Evolutionary conservation across 106 monocot species (phyloP).

Genomic region (Narthecium ossifragum): DNA sequence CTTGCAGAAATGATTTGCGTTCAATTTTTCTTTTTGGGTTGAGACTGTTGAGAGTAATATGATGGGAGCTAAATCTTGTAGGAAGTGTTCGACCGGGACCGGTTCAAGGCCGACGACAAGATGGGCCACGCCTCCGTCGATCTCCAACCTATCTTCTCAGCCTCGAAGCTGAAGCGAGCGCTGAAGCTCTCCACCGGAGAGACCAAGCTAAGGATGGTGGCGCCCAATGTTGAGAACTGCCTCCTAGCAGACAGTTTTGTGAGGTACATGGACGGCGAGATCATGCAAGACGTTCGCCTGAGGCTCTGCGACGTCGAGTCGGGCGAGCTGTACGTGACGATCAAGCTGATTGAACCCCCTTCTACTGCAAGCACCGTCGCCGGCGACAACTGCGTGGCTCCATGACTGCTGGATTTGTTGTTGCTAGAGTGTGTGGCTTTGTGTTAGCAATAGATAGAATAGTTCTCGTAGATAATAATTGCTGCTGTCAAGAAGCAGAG

Average conservation of each 20-base stretch:
- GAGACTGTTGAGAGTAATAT: too few species aligned
- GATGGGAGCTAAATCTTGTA: too few species aligned
- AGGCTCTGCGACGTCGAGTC: slow-evolving; percentile 79
- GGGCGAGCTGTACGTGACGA: slow-evolving; percentile 56
- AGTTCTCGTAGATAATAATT: too few species aligned
- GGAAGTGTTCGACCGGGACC: slow-evolving; percentile 88
- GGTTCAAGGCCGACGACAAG: slow-evolving; percentile 84
- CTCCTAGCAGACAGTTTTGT: slow-evolving; percentile 67
- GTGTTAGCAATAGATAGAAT: too few species aligned
- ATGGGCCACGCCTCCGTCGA: slow-evolving; percentile 67
- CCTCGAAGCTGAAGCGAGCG: slow-evolving; percentile 58
- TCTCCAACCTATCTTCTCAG: slow-evolving; percentile 62
- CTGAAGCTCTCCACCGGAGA: slow-evolving; percentile 57
- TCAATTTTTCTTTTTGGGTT: too few species aligned
- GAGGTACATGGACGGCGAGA: slow-evolving; percentile 50
- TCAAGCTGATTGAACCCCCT: slow-evolving; percentile 48
- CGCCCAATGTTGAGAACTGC: slow-evolving; percentile 68
- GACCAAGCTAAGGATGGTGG: slow-evolving; percentile 74
- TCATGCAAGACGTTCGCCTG: slow-evolving; percentile 61
- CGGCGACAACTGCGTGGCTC: too few species aligned
- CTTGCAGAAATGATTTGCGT: too few species aligned
- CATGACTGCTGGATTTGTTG: too few species aligned
- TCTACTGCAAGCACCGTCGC: neutral
- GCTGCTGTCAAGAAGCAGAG: too few species aligned
- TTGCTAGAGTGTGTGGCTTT: too few species aligned